Percentiles rank a stretch among this genome's conserved stretches.
phyloP scores from a whole-genome alignment of 202 grass and related monocot genomes.

The Panicum virgatum region DNA sequence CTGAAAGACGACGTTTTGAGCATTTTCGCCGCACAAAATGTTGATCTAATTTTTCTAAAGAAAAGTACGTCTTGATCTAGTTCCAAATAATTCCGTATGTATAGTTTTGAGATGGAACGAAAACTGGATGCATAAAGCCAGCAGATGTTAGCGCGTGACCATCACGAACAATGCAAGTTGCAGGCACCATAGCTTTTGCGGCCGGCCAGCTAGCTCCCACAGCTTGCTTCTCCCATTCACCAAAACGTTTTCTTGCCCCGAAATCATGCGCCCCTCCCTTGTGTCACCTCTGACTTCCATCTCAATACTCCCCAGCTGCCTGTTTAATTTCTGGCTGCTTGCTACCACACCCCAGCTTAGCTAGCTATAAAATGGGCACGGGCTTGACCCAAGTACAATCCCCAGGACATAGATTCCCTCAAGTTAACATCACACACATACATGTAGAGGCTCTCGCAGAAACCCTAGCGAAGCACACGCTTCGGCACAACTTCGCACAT shows the following conservation, averaged over 20 bases:
- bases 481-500: background rate
- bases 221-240: slow-evolving; percentile 47
- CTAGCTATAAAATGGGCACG: slow-evolving; percentile 34
- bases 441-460: slow-evolving; percentile 19
- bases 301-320: slow-evolving; percentile 17
- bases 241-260: slow-evolving; percentile 53
- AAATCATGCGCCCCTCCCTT: slow-evolving; percentile 48
- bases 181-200: slow-evolving; percentile 26
- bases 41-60: background rate
- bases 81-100: background rate
- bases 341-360: background rate
- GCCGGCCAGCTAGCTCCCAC: slow-evolving; percentile 31
- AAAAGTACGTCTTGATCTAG: background rate
- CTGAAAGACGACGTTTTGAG: background rate
- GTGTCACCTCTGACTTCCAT: slow-evolving; percentile 32
- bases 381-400: slow-evolving; percentile 14
- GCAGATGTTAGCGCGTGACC: background rate
- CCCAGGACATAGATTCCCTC: slow-evolving; percentile 37
- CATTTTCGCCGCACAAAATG: background rate
- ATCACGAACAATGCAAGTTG: slow-evolving; percentile 29
- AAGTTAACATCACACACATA: background rate
- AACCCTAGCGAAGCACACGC: slow-evolving; percentile 12
- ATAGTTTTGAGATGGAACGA: background rate
- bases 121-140: background rate
- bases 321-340: background rate